Conservation (phyloP, 331 rosid species). For the Ulmus americana region DNA sequence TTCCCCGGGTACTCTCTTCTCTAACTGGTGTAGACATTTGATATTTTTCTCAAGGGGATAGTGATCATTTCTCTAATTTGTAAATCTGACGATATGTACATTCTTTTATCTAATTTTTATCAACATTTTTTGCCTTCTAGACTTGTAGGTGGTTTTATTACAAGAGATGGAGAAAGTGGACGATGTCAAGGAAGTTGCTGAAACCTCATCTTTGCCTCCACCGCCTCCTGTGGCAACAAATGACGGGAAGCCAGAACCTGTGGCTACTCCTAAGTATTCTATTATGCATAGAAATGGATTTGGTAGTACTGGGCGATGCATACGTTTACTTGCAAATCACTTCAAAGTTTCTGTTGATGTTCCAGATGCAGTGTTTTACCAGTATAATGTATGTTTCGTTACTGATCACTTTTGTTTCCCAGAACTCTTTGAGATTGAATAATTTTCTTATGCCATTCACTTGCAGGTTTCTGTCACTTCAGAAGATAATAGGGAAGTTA, state of each 20-base stretch:
- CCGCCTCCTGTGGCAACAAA: constrained; percentile 25
- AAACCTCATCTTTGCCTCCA: constrained; percentile 28
- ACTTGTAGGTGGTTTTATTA: constrained; percentile 13
- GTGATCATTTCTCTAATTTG: neutral
- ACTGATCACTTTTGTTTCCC: constrained; percentile 11
- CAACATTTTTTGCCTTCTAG: neutral
- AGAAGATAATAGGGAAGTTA: constrained; percentile 51
- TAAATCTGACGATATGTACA: too few species aligned
- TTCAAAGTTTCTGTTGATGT: constrained; percentile 48
- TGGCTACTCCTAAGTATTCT: constrained; percentile 35
- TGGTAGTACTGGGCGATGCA: constrained; percentile 51
- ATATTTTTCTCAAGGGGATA: neutral
- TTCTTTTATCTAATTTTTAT: neutral
- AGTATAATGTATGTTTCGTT: constrained; percentile 59
- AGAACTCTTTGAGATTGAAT: neutral
- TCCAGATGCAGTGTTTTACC: constrained; percentile 71
- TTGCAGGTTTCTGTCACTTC: constrained; percentile 60
- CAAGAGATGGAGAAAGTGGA: constrained; percentile 32
- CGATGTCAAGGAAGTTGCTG: constrained; percentile 29
- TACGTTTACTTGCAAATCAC: constrained; percentile 59
- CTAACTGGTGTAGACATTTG: neutral
- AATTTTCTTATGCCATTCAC: constrained; percentile 16
- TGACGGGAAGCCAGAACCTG: constrained; percentile 27
- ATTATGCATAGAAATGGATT: constrained; percentile 46
- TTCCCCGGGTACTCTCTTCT: neutral